Base-by-base conservation (phyloP, 768 basidiomycete species). In the Tubosaeta brunneosetosa region DNA sequence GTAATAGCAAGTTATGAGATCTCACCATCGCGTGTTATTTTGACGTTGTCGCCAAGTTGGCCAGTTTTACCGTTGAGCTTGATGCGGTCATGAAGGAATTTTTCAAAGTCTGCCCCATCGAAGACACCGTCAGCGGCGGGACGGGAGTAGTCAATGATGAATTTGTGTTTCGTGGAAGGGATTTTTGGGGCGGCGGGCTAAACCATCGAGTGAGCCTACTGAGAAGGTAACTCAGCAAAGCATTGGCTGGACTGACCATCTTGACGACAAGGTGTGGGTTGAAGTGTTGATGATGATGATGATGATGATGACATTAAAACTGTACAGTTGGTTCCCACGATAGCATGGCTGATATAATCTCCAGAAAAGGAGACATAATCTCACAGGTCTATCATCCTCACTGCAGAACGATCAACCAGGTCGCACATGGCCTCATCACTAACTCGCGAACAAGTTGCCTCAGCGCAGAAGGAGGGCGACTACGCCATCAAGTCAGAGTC, bases 41-140 rank as follows among this genome's bases (percentile, higher is more conserved):
- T 88, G 68, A 99, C 79, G 61, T 76, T 85, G 47, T 98, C 95
- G 40, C 90, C 91, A 53, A 97, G 86, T 66, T 94, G 87, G 37
- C 93, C 94, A 47, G 87, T 78, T 79, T 94, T 94, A 43, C 88
- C 88, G 51, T 92, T 91, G 59, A 95, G 86, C 78, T 95, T 94
- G 66, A 92, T 90, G 63, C 88, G 88, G 74, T 94, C 93, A 65
- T 93, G 90, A 47, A 95, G 80, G 77, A 85, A 97, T 72, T 97
- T 97, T 72, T 86, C 85, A 70, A 79, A 86, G 53, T 78, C 80
- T 56, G 79, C 82, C 44, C 80, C 79, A 61, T 84, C 82, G 57
- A 81, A 82, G 64, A 81, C 75, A 43, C 73, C 75, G 63, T 83
- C 82, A 55, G 74, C 71, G 38, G 89, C 90, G 55, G 90, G 90